phyloP scores from a whole-genome alignment of 1,284 basidiomycete species.

The Cutaneotrichosporon cutaneum region DNA sequence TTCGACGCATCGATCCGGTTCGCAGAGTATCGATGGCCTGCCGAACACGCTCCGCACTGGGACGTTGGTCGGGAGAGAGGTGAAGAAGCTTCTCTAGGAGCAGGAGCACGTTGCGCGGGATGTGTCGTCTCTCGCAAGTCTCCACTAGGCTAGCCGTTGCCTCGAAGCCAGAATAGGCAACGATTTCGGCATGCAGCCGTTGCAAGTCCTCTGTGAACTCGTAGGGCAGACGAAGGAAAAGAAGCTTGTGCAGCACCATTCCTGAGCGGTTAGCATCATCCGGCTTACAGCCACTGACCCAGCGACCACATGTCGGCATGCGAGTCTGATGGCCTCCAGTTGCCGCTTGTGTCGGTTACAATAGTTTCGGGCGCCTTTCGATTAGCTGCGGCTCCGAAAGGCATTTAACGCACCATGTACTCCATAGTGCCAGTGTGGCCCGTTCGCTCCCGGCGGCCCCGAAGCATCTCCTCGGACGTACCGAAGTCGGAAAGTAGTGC shows the following conservation, averaged over 20 bases:
- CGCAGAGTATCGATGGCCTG: not conserved
- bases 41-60: slow-evolving; percentile 67
- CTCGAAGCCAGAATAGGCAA: slow-evolving; percentile 73
- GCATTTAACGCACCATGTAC: slow-evolving; percentile 40
- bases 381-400: too few species aligned
- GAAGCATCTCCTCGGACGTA: slow-evolving; percentile 83
- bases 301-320: slow-evolving; percentile 63
- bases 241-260: slow-evolving; percentile 85
- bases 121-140: slow-evolving; percentile 64
- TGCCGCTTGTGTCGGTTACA: slow-evolving; percentile 56
- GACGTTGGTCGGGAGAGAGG: slow-evolving; percentile 62
- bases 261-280: slow-evolving; percentile 47
- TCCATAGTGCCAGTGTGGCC: slow-evolving; percentile 92
- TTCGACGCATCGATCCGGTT: not conserved
- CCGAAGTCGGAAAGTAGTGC: slow-evolving; percentile 94
- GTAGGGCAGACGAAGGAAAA: slow-evolving; percentile 84
- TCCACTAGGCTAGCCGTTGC: slow-evolving; percentile 58
- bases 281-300: slow-evolving; percentile 45
- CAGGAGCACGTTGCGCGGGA: slow-evolving; percentile 67
- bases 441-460: slow-evolving; percentile 64
- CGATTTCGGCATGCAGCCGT: slow-evolving; percentile 70
- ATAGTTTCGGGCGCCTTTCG: slow-evolving; percentile 74
- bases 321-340: slow-evolving; percentile 71
- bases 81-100: slow-evolving; percentile 71
- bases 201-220: slow-evolving; percentile 62